Conservation (phyloP, 768 basidiomycete genomes). For the Mycena galopus region DNA sequence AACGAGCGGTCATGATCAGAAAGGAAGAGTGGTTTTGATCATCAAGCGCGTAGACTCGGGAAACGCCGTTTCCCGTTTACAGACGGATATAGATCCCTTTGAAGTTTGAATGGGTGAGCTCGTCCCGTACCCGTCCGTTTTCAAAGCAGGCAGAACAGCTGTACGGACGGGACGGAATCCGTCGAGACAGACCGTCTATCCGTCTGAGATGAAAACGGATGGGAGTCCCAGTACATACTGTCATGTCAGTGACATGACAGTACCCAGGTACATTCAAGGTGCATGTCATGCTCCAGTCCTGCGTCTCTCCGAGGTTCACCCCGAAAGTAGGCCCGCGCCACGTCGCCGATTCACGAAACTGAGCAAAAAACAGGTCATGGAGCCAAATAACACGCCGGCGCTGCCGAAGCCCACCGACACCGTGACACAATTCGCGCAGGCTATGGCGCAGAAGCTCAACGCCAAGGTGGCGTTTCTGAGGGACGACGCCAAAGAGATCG, state of each 20-base stretch:
- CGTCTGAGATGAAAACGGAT: too few relatives aligned
- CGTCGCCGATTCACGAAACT: background rate
- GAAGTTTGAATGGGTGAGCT: too few relatives aligned
- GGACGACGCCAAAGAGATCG: background rate
- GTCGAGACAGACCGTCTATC: too few relatives aligned
- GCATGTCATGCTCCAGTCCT: background rate
- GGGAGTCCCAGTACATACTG: too few relatives aligned
- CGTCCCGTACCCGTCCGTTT: too few relatives aligned
- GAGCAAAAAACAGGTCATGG: background rate
- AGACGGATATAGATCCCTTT: too few relatives aligned
- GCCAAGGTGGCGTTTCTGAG: background rate
- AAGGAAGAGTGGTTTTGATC: too few relatives aligned
- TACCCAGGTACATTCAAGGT: background rate
- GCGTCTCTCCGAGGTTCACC: background rate
- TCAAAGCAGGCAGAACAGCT: too few relatives aligned
- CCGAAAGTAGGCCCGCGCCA: background rate
- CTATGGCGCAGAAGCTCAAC: conserved; percentile 1
- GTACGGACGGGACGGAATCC: too few relatives aligned
- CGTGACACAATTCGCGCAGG: background rate
- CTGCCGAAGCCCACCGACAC: background rate
- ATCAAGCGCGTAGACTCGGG: too few relatives aligned
- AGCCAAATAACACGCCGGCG: background rate
- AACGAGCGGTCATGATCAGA: too few relatives aligned
- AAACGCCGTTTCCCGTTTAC: too few relatives aligned
- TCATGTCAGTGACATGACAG: background rate